Evolutionary conservation across 2,329 filamentous ascomycete species (phyloP).

Genomic region (Alternaria dauci): DNA sequence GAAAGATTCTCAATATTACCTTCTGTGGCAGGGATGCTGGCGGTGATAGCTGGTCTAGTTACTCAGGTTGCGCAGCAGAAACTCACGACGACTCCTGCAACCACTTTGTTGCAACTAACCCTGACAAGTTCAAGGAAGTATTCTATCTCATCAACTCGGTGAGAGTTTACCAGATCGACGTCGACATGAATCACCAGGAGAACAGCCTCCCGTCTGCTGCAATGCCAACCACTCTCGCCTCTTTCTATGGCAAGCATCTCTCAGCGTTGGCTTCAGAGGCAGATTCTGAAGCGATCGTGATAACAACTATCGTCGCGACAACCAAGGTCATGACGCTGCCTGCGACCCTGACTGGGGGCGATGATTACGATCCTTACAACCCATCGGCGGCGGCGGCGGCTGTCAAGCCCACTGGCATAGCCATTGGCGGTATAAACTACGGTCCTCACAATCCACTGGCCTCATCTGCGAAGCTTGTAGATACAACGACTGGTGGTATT

Average conservation of each 20-base stretch:
- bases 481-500: not conserved
- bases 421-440: not conserved
- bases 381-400: too few relatives aligned
- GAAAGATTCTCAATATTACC: conserved; percentile 55
- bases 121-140: conserved; percentile 29
- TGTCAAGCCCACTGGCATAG: not conserved
- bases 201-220: not conserved
- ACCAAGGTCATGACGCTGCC: not conserved
- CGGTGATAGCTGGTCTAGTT: conserved; percentile 60
- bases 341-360: not conserved
- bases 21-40: conserved; percentile 55
- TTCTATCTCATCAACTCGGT: conserved; percentile 32
- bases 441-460: not conserved
- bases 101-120: conserved; percentile 29
- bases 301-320: not conserved
- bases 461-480: not conserved
- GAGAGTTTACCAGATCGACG: conserved; percentile 13
- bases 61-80: conserved; percentile 11
- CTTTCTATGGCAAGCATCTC: not conserved
- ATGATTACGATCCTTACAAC: not conserved
- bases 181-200: not conserved
- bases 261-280: too few relatives aligned
- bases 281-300: not conserved
- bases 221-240: not conserved
- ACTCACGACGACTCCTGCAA: conserved; percentile 57